Conservation (phyloP, 495 filamentous ascomycete genomes). For the Hyaloscypha bicolor region DNA sequence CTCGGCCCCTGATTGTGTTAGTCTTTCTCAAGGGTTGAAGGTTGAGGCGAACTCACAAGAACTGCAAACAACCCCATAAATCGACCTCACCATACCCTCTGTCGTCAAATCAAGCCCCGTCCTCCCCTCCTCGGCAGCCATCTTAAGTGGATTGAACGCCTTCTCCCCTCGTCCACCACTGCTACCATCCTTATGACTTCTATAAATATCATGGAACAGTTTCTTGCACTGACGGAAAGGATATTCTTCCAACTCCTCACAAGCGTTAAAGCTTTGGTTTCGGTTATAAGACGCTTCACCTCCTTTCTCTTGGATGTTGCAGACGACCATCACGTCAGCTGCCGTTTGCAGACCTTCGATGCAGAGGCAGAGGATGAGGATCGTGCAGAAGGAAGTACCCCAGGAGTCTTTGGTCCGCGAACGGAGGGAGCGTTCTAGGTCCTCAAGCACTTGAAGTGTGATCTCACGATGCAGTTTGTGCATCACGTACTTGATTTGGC, state of each 20-base stretch:
- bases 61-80: slow-evolving; percentile 40
- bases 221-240: slow-evolving; percentile 54
- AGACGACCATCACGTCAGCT: slow-evolving; percentile 50
- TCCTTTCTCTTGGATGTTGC: slow-evolving; percentile 46
- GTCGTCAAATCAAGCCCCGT: slow-evolving; percentile 33
- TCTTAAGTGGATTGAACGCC: slow-evolving; percentile 26
- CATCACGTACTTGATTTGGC: slow-evolving; percentile 54
- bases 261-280: slow-evolving; percentile 43
- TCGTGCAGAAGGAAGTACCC: slow-evolving; percentile 53
- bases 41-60: slow-evolving; percentile 37
- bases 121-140: not conserved
- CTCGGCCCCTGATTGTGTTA: slow-evolving; percentile 41
- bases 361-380: slow-evolving; percentile 52
- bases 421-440: slow-evolving; percentile 49
- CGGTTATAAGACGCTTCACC: slow-evolving; percentile 38
- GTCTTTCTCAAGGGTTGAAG: slow-evolving; percentile 1
- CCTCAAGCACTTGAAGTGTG: slow-evolving; percentile 47
- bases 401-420: slow-evolving; percentile 49
- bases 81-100: slow-evolving; percentile 36
- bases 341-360: slow-evolving; percentile 54
- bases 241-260: slow-evolving; percentile 49
- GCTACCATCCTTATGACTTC: slow-evolving; percentile 41
- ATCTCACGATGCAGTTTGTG: slow-evolving; percentile 49
- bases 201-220: slow-evolving; percentile 57
- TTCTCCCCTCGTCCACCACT: slow-evolving; percentile 17